Evolutionary conservation across 202 grass and related monocot species (phyloP).

Genomic region (Setaria italica): DNA sequence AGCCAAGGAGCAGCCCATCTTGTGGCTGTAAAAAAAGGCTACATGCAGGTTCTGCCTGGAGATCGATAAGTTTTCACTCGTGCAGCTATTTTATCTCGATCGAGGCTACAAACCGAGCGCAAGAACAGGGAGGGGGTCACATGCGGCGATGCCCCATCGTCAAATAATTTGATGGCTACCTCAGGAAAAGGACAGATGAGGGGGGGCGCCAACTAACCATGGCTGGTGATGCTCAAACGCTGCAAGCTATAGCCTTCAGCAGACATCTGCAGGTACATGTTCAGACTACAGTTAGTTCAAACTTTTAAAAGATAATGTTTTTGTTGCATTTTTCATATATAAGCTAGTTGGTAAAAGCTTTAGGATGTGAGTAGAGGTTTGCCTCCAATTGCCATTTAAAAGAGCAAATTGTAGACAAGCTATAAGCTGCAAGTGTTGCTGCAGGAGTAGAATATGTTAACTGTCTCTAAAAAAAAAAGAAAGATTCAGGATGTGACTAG

Average conservation of each 20-base stretch:
- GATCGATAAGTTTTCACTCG: not conserved
- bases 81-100: conserved; percentile 22
- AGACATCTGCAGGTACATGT: conserved; percentile 15
- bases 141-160: conserved; percentile 49
- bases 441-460: not conserved
- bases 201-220: conserved; percentile 28
- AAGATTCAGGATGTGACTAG: not conserved
- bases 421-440: not conserved
- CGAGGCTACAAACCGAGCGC: conserved; percentile 17
- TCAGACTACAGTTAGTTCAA: conserved; percentile 24
- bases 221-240: conserved; percentile 37
- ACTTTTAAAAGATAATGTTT: not conserved
- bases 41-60: conserved; percentile 17
- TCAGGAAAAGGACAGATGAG: conserved; percentile 48
- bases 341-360: not conserved
- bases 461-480: not conserved
- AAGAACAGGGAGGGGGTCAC: conserved; percentile 47
- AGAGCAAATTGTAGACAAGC: not conserved
- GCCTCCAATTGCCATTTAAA: no score
- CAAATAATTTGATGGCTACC: conserved; percentile 51
- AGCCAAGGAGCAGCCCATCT: not conserved
- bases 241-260: not conserved
- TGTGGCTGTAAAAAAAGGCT: conserved; percentile 17
- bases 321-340: not conserved
- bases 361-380: not conserved